Percentiles rank a stretch among this genome's conserved stretches.
These are phyloP conservation scores for Pichia sp. DNA, from an alignment of 1,139 yeast genomes.

Conservation along the genomic window DNA sequence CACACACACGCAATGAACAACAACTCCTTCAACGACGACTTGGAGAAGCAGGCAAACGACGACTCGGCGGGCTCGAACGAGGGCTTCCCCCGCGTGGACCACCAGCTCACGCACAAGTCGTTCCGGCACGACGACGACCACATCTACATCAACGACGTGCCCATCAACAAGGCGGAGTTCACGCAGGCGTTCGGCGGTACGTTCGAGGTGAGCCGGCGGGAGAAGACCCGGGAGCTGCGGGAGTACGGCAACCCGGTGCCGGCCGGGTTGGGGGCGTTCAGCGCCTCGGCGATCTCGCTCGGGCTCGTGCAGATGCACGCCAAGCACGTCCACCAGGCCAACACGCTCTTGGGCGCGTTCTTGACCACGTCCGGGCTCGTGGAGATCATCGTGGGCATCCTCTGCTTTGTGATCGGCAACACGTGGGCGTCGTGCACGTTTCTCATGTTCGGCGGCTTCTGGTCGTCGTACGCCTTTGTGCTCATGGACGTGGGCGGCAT, in stretches of 20 bases:
- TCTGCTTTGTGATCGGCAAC: constrained; percentile 41
- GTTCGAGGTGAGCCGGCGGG: constrained; percentile 29
- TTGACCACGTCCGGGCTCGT: constrained; percentile 46
- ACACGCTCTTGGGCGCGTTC: constrained; percentile 38
- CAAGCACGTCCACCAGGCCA: constrained; percentile 35
- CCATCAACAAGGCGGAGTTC: constrained; percentile 32
- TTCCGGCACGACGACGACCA: constrained; percentile 25
- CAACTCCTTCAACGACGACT: constrained; percentile 20
- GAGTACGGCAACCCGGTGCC: constrained; percentile 36
- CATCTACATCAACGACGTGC: constrained; percentile 32
- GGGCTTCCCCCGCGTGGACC: constrained; percentile 11
- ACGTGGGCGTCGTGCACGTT: constrained; percentile 43
- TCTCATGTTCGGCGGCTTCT: constrained; percentile 70
- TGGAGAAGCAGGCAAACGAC: constrained; percentile 23
- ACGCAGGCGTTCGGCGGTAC: constrained; percentile 34
- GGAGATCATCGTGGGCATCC: constrained; percentile 45
- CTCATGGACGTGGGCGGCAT: constrained; percentile 54
- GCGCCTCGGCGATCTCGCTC: constrained; percentile 29
- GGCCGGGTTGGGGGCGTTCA: constrained; percentile 35
- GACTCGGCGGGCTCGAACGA: constrained; percentile 2
- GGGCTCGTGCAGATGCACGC: constrained; percentile 37
- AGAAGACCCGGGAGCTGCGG: constrained; percentile 25
- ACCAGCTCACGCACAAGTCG: constrained; percentile 14
- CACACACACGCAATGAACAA: constrained; percentile 18
- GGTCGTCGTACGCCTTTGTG: constrained; percentile 63